These are phyloP conservation scores for Gaeumannomyces sp. DNA, from an alignment of 2,329 filamentous ascomycete species.

Conservation along the genomic window DNA sequence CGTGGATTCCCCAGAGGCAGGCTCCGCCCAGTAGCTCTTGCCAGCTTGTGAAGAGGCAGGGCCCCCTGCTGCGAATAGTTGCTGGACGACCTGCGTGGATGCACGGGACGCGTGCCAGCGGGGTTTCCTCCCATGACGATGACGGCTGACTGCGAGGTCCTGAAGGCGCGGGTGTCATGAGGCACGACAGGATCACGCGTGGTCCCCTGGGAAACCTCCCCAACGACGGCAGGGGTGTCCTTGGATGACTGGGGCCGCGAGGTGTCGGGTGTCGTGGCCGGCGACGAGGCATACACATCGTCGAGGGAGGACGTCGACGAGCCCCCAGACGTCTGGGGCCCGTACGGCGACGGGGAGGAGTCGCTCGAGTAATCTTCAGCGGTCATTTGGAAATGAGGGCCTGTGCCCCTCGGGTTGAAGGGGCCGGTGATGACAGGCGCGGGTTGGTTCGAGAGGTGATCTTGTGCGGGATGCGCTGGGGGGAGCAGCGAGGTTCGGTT, in stretches of 20 bases:
- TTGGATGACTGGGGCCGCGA: conserved; percentile 36
- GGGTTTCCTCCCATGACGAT: conserved; percentile 3
- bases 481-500: conserved; percentile 4
- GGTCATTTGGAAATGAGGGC: conserved; percentile 9
- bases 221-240: conserved; percentile 20
- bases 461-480: not conserved
- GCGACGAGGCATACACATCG: conserved; percentile 30
- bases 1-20: too few relatives aligned
- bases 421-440: conserved; percentile 4
- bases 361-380: conserved; percentile 2
- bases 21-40: too few relatives aligned
- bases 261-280: conserved; percentile 34
- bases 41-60: not conserved
- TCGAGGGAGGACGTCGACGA: conserved; percentile 37
- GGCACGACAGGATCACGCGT: not conserved
- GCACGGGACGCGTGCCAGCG: not conserved
- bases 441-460: not conserved
- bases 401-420: conserved; percentile 3
- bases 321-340: conserved; percentile 15
- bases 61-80: conserved; percentile 7
- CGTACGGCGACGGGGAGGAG: not conserved
- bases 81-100: not conserved
- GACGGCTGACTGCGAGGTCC: conserved; percentile 5
- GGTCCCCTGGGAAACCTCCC: conserved; percentile 12
- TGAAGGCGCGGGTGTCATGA: conserved; percentile 2